Evolutionary conservation across 2,329 filamentous ascomycete species (phyloP).

Genomic region (Epichloe festucae): DNA sequence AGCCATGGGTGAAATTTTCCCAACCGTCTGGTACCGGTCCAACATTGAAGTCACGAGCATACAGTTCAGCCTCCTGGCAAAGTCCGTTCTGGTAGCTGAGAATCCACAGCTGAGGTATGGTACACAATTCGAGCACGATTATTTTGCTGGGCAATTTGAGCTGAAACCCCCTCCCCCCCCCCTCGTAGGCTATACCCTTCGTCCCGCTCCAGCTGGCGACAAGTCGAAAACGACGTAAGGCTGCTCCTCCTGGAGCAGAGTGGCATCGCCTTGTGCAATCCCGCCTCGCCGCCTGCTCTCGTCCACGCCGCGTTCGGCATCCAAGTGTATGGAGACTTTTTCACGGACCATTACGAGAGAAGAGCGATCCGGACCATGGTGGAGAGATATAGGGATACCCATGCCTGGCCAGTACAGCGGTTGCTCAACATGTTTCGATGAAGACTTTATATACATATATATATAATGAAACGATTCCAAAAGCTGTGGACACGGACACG

Average conservation of each 20-base stretch:
- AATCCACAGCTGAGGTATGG: slow-evolving; percentile 23
- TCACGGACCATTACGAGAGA: slow-evolving; percentile 26
- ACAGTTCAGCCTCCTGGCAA: slow-evolving; percentile 26
- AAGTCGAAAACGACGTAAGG: slow-evolving; percentile 25
- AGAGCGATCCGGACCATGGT: slow-evolving; percentile 24
- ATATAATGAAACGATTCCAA: not conserved
- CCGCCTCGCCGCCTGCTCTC: slow-evolving; percentile 23
- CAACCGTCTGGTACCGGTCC: slow-evolving; percentile 26
- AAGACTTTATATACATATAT: not conserved
- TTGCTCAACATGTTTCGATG: slow-evolving; percentile 23
- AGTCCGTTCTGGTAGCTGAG: slow-evolving; percentile 26
- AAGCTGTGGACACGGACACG: not conserved
- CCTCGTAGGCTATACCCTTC: slow-evolving; percentile 7
- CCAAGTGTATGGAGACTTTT: slow-evolving; percentile 29
- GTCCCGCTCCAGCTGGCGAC: slow-evolving; percentile 19
- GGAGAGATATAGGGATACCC: slow-evolving; percentile 30
- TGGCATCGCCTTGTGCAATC: slow-evolving; percentile 27
- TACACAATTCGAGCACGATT: too few relatives aligned
- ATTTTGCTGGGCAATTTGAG: too few relatives aligned
- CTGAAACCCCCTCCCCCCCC: too few relatives aligned
- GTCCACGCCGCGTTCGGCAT: slow-evolving; percentile 27
- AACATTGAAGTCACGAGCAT: slow-evolving; percentile 27
- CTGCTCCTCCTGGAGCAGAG: slow-evolving; percentile 25
- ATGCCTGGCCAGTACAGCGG: slow-evolving; percentile 26
- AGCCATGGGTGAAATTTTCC: slow-evolving; percentile 26